phyloP scores from a whole-genome alignment of 1,284 basidiomycete genomes.

The Puccinia coronata region DNA sequence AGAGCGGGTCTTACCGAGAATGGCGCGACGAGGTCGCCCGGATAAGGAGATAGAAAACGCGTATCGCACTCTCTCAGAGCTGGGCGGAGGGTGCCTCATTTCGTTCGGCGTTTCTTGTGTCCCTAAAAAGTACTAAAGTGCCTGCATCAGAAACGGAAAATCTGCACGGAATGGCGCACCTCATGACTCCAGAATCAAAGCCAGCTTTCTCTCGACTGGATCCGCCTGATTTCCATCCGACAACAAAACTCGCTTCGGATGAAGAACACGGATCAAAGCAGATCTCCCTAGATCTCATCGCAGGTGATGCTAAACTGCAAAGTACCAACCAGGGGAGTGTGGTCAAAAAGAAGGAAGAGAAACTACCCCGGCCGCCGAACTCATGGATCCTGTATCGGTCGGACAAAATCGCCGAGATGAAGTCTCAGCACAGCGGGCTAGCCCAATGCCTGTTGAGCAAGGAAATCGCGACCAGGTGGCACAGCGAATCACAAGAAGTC shows the following conservation, averaged over 20 bases:
- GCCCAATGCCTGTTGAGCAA: slow-evolving; percentile 49
- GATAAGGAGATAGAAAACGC: no score
- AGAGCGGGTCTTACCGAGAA: no score
- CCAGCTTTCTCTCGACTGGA: not conserved
- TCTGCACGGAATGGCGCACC: not conserved
- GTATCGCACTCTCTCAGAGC: no score
- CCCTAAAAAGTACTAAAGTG: not conserved
- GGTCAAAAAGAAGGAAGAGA: slow-evolving; percentile 25
- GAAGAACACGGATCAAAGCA: not conserved
- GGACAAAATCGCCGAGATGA: slow-evolving; percentile 46
- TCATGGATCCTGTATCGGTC: slow-evolving; percentile 49
- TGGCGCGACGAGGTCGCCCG: no score
- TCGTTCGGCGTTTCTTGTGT: not conserved
- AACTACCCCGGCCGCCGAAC: slow-evolving; percentile 43
- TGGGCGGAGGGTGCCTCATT: no score
- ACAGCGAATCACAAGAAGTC: slow-evolving; percentile 35
- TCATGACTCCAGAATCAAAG: slow-evolving; percentile 6
- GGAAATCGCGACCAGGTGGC: slow-evolving; percentile 48
- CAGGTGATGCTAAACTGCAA: no score
- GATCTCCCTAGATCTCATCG: not conserved
- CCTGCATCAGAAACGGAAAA: not conserved
- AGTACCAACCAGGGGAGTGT: not conserved
- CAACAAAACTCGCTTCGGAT: not conserved
- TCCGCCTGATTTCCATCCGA: not conserved
- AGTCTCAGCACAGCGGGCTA: slow-evolving; percentile 21